phyloP scores from a whole-genome alignment of 176 grass and related monocot species.

The Guadua angustifolia region DNA sequence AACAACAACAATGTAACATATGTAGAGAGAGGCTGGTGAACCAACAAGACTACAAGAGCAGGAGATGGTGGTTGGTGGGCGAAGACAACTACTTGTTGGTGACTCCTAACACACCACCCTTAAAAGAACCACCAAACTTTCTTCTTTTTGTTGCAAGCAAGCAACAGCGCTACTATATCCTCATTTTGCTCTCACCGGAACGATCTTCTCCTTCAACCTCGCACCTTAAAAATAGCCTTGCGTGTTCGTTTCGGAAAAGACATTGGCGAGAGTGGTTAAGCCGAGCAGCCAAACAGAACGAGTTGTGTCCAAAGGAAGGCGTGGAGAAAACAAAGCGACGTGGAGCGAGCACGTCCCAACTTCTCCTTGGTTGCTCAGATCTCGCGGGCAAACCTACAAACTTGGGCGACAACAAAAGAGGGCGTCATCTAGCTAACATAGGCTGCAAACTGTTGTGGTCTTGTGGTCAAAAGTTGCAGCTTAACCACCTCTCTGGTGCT shows the following conservation, averaged over 20 bases:
- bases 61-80: not conserved
- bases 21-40: not conserved
- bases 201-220: not conserved
- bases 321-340: slow-evolving; percentile 54
- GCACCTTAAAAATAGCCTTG: not conserved
- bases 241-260: not conserved
- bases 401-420: not conserved
- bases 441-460: not conserved
- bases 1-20: too few relatives aligned
- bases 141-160: not conserved
- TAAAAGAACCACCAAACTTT: not conserved
- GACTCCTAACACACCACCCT: not conserved
- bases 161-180: not conserved
- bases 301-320: not conserved
- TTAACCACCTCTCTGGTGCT: not conserved
- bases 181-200: not conserved
- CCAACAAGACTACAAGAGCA: too few relatives aligned
- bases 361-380: slow-evolving; percentile 47
- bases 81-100: slow-evolving; percentile 17
- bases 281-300: not conserved
- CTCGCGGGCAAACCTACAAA: not conserved
- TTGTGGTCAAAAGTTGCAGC: slow-evolving; percentile 40
- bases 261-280: slow-evolving; percentile 35
- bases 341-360: not conserved
- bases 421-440: not conserved